Conservation (phyloP, 768 basidiomycete species). For the Kwoniella pini region DNA sequence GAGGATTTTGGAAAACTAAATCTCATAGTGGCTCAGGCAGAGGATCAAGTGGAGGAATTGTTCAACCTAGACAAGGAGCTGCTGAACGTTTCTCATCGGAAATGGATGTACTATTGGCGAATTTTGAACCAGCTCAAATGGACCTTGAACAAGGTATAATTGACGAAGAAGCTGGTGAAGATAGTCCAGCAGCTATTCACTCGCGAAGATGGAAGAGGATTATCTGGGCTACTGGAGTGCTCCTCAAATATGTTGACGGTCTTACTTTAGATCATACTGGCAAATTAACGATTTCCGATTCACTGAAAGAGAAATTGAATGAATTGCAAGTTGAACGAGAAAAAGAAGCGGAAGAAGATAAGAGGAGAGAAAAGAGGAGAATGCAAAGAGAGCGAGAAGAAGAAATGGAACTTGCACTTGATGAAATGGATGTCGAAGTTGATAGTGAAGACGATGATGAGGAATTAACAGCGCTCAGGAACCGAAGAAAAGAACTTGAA, state of each 20-base stretch:
- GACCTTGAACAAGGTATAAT: conserved; percentile 70
- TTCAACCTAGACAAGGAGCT: conserved; percentile 48
- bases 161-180: conserved; percentile 61
- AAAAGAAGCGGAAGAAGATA: conserved; percentile 65
- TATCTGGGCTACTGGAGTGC: conserved; percentile 66
- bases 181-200: conserved; percentile 57
- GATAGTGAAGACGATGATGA: conserved; percentile 58
- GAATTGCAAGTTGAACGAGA: conserved; percentile 68
- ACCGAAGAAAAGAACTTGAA: conserved; percentile 17
- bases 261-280: conserved; percentile 62
- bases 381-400: conserved; percentile 67
- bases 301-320: conserved; percentile 64
- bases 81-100: conserved; percentile 59
- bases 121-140: conserved; percentile 56
- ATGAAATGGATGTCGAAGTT: conserved; percentile 64
- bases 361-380: conserved; percentile 70
- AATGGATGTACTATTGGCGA: conserved; percentile 72
- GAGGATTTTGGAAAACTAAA: conserved; percentile 86
- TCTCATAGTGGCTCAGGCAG: conserved; percentile 6
- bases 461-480: conserved; percentile 29
- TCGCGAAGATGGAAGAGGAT: conserved; percentile 72
- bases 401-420: conserved; percentile 65
- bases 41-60: conserved; percentile 26
- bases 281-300: conserved; percentile 59
- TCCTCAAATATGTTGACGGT: conserved; percentile 73